These are phyloP conservation scores for Cyclotella kingstonii DNA, from an alignment of 108 stramenopile genomes.

Conservation along the genomic window DNA sequence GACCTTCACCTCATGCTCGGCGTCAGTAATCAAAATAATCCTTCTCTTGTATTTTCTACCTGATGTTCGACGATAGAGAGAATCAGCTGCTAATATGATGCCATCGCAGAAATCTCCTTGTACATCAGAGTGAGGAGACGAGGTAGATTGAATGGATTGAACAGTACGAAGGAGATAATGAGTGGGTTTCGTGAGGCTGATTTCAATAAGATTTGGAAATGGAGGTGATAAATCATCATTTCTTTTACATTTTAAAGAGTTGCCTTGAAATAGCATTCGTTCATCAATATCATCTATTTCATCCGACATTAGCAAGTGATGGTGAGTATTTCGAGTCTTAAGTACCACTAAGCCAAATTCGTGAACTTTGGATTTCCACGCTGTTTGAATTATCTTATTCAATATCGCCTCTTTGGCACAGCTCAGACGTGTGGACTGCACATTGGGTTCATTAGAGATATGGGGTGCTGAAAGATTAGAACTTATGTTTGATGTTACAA, in stretches of 20 bases:
- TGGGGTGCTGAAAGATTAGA: no score
- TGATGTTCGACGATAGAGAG: slow-evolving; percentile 54
- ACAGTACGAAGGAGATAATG: slow-evolving; percentile 51
- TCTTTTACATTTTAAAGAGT: slow-evolving; percentile 18
- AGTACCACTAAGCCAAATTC: slow-evolving; percentile 61
- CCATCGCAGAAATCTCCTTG: slow-evolving; percentile 72
- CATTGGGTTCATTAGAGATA: no score
- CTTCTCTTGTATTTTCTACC: slow-evolving; percentile 56
- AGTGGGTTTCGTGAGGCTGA: slow-evolving; percentile 50
- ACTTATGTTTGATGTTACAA: background rate
- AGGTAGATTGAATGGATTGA: slow-evolving; percentile 38
- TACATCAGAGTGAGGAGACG: background rate
- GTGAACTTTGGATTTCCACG: slow-evolving; percentile 58
- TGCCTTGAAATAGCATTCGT: background rate
- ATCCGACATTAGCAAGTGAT: slow-evolving; percentile 47
- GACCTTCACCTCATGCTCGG: slow-evolving; percentile 60
- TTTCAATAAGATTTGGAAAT: slow-evolving; percentile 71
- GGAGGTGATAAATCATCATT: slow-evolving; percentile 28
- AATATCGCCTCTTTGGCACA: slow-evolving; percentile 51
- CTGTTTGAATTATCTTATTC: slow-evolving; percentile 55
- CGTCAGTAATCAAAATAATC: slow-evolving; percentile 83
- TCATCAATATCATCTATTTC: slow-evolving; percentile 21
- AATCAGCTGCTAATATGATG: slow-evolving; percentile 73
- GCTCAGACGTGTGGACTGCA: slow-evolving; percentile 50
- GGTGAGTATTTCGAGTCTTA: slow-evolving; percentile 50